phyloP scores from a whole-genome alignment of 2,329 filamentous ascomycete genomes.

The Colletotrichum ledebouriae region DNA sequence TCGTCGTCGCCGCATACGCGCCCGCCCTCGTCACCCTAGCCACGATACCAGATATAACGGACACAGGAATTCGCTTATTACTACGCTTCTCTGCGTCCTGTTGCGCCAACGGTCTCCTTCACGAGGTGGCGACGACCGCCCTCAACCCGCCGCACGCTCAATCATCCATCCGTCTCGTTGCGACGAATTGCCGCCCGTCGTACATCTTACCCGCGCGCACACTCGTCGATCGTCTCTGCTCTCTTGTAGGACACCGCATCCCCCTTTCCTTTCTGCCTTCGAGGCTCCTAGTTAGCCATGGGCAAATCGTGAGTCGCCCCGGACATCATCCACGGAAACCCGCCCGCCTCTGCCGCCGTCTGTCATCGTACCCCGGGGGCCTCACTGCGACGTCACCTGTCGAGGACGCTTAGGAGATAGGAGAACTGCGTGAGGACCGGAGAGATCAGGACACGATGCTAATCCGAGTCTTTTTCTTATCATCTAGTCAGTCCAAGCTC shows the following conservation, averaged over 20 bases:
- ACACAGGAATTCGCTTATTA: too few species aligned
- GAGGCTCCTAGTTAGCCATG: conserved; percentile 49
- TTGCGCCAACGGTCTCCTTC: too few species aligned
- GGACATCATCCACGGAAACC: not conserved
- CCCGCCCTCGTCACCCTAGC: not conserved
- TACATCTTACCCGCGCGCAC: conserved; percentile 11
- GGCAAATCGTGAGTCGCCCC: conserved; percentile 60
- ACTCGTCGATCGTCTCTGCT: not conserved
- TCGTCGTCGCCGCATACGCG: conserved; percentile 13
- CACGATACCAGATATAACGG: not conserved
- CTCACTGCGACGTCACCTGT: conserved; percentile 1
- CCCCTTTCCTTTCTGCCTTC: not conserved
- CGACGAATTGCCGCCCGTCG: conserved; percentile 5
- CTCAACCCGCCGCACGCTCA: too few species aligned
- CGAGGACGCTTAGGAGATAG: not conserved
- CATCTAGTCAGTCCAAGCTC: conserved; percentile 95
- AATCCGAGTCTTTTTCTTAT: not conserved
- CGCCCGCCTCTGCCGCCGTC: too few species aligned
- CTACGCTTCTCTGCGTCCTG: too few species aligned
- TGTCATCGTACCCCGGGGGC: too few species aligned
- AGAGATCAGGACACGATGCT: too few species aligned
- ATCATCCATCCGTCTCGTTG: too few species aligned
- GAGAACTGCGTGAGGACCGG: too few species aligned
- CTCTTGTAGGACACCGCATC: not conserved
- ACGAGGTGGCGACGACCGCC: too few species aligned